Percentiles rank a stretch among this genome's conserved stretches.
These are phyloP conservation scores for Phaeophleospora eucalypticola DNA, from an alignment of 2,329 filamentous ascomycete species.

Conservation along the genomic window DNA sequence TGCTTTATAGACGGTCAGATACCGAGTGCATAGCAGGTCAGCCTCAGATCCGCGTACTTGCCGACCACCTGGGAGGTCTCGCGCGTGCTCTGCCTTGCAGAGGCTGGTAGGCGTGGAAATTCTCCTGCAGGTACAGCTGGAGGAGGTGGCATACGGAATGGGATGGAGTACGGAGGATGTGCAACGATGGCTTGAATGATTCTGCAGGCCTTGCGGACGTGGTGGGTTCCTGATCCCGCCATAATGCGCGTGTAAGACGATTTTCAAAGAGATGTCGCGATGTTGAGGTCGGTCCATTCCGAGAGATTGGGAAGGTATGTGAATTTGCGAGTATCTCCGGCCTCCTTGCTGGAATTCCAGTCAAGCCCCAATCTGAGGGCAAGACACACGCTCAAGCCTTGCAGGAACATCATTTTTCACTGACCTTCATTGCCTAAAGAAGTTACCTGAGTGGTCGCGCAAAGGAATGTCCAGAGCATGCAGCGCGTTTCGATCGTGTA, in stretches of 20 bases:
- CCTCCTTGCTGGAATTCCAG: constrained; percentile 23
- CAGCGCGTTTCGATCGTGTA: constrained; percentile 4
- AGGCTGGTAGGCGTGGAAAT: constrained; percentile 19
- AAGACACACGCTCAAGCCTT: constrained; percentile 14
- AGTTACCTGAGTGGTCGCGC: constrained; percentile 14
- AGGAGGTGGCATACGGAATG: constrained; percentile 24
- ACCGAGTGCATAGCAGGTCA: constrained; percentile 13
- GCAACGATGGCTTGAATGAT: constrained; percentile 19
- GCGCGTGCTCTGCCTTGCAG: constrained; percentile 28
- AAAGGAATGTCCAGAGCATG: constrained; percentile 20
- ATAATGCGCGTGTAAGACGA: constrained; percentile 11
- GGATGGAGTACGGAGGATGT: constrained; percentile 22
- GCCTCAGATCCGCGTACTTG: constrained; percentile 8
- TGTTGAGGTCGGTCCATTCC: constrained; percentile 29
- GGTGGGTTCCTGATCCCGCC: constrained; percentile 16
- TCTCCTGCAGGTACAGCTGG: constrained; percentile 14
- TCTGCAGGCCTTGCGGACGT: constrained; percentile 15
- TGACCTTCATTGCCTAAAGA: neutral
- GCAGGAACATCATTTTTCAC: constrained; percentile 19
- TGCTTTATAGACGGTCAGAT: constrained; percentile 22
- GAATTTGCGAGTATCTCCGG: constrained; percentile 28
- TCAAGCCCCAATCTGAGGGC: constrained; percentile 5
- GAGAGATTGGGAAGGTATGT: constrained; percentile 24
- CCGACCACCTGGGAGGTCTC: constrained; percentile 7
- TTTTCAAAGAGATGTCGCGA: constrained; percentile 5